These are phyloP conservation scores for Glycine soja DNA, from an alignment of 306 rosid species.

Conservation along the genomic window DNA sequence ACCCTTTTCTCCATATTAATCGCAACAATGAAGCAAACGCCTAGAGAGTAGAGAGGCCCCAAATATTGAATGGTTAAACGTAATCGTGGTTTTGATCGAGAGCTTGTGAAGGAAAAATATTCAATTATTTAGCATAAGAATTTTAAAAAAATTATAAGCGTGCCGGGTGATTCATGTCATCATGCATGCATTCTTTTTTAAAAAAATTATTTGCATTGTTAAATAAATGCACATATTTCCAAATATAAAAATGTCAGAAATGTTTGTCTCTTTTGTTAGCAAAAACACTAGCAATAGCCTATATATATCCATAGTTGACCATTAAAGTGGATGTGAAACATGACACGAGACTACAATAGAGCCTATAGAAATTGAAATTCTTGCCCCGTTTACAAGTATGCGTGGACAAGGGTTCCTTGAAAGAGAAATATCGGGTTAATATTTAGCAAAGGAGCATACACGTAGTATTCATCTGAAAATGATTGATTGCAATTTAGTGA, in stretches of 20 bases:
- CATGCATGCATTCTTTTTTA: background rate
- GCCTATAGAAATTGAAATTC: background rate
- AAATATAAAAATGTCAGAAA: background rate
- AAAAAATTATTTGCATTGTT: conserved; percentile 3
- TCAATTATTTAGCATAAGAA: conserved; percentile 1
- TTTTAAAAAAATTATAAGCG: background rate
- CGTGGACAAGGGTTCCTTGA: conserved; percentile 34
- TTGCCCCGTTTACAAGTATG: background rate
- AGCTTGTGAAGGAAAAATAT: background rate
- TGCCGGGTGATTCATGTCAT: conserved; percentile 28
- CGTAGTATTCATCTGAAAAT: conserved; percentile 12
- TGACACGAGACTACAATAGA: background rate
- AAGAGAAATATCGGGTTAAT: conserved; percentile 16
- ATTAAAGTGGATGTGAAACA: background rate
- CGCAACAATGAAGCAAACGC: background rate
- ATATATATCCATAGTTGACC: conserved; percentile 4
- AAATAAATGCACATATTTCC: background rate
- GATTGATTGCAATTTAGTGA: background rate
- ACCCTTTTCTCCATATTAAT: background rate
- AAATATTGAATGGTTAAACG: conserved; percentile 10
- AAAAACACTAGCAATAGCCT: background rate
- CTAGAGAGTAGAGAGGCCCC: background rate
- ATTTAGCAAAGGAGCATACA: background rate
- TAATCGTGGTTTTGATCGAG: conserved; percentile 10
- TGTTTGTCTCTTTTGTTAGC: conserved; percentile 18